Base-by-base conservation (phyloP, 768 basidiomycete genomes). In the Cyclocybe aegerita region DNA sequence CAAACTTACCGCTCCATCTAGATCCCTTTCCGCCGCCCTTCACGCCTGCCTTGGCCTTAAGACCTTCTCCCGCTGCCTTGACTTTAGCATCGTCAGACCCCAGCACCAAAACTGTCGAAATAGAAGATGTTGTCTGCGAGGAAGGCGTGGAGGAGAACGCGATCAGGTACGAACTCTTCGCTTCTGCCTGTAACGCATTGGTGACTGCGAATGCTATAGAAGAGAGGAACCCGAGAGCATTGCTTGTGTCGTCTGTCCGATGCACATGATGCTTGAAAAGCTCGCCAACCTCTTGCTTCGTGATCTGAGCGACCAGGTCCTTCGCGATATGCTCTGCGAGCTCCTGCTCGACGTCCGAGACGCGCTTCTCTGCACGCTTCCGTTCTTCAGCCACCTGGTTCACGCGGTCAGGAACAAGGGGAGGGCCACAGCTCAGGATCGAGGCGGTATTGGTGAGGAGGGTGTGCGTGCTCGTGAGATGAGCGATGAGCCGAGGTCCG, bases 21-120 rank as follows among this genome's bases (percentile, higher is more conserved):
- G 70, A 56, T 1, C 87, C 89, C 60, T 86, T 90, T 4, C 90
- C 88, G 9, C 90, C 90, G 6, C 90, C 90, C 69, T 85, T 92
- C 41, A 87, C 73, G 7, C 73, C 72, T 29, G 87, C 69, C 55
- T 76, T 82, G 4, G 67, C 61, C 63, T 81, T 88, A 38, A 88
- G 62, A 17, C 63, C 70, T 3, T 83, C 83, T 2, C 86, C 86
- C 1, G 67, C 69, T 53, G 68, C 72, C 65, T 84, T 87, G 12
- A 88, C 84, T 8, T 67, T 69, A 45, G 77, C 71, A 34, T 83
- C 83, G 29, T 83, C 80, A 4, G 78, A 77, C 1, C 87, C 85
- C 46, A 84, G 62, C 9, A 88, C 66, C 32, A 90, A 64, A 16
- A 89, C 73, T 12, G 84, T 76, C 11, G 72, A 82, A 2, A 78